A percentile compares a stretch with the other conserved stretches of the same genome.
phyloP scores from a whole-genome alignment of 2,329 filamentous ascomycete species.

The Aureobasidium pullulans region DNA sequence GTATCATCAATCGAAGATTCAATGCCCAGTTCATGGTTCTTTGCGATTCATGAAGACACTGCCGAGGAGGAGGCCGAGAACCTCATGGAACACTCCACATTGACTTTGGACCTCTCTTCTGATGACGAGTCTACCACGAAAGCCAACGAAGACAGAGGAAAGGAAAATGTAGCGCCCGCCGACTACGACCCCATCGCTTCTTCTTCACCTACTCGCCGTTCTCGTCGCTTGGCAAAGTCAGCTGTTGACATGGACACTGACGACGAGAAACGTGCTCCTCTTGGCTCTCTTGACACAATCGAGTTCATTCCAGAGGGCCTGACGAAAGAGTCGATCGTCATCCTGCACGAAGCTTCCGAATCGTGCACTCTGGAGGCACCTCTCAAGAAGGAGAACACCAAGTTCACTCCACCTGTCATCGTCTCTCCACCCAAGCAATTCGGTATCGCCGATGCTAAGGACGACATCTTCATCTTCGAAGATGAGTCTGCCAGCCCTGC shows the following conservation, averaged over 20 bases:
- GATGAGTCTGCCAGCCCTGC: constrained; percentile 8
- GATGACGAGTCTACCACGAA: constrained; percentile 65
- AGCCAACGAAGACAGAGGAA: constrained; percentile 58
- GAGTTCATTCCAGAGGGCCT: constrained; percentile 29
- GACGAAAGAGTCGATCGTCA: constrained; percentile 24
- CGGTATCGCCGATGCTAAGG: background rate
- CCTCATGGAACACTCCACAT: constrained; percentile 83
- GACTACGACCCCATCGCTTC: constrained; percentile 27
- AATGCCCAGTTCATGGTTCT: constrained; percentile 64
- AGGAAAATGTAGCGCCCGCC: constrained; percentile 84
- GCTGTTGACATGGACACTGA: constrained; percentile 29
- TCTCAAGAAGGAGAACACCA: background rate
- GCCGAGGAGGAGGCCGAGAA: constrained; percentile 87
- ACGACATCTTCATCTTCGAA: constrained; percentile 7
- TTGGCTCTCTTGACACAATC: constrained; percentile 29
- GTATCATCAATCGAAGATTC: constrained; percentile 49
- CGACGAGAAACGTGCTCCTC: constrained; percentile 21
- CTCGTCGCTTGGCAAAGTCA: background rate
- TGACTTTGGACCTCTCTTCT: constrained; percentile 78
- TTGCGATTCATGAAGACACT: constrained; percentile 90
- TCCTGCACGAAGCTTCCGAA: constrained; percentile 20
- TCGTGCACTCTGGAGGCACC: background rate
- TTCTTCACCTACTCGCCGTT: background rate
- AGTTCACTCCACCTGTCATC: background rate
- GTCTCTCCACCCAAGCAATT: background rate